Evolutionary conservation across 768 basidiomycete species (phyloP).

Genomic region (Lactarius tabidus): DNA sequence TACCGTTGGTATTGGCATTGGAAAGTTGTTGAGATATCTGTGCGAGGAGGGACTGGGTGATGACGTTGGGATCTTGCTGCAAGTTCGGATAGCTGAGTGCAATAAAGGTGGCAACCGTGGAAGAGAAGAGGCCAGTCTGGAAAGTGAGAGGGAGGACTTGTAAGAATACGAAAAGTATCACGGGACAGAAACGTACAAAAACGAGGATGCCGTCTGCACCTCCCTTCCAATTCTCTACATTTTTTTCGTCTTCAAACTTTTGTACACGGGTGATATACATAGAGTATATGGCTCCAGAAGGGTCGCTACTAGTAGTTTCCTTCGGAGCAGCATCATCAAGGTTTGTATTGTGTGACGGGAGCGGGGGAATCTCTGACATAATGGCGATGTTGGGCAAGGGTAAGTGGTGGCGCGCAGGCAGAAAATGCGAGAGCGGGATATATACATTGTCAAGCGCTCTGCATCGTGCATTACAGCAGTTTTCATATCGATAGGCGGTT

Average conservation of each 20-base stretch:
- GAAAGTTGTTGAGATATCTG: constrained; percentile 17
- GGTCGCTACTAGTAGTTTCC: neutral
- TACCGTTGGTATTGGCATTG: neutral
- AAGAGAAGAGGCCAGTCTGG: constrained; percentile 15
- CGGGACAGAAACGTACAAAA: neutral
- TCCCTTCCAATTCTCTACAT: constrained; percentile 15
- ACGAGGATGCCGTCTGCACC: constrained; percentile 12
- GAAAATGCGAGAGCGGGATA: too few species aligned
- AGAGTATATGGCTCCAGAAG: neutral
- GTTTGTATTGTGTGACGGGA: too few species aligned
- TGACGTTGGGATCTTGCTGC: constrained; percentile 1
- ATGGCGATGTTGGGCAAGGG: too few species aligned
- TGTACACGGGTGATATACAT: neutral
- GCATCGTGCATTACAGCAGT: too few species aligned
- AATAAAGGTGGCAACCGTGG: neutral
- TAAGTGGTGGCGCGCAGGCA: too few species aligned
- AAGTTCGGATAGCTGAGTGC: neutral
- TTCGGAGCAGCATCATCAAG: too few species aligned
- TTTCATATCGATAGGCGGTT: too few species aligned
- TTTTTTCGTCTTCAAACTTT: neutral
- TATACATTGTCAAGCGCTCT: too few species aligned
- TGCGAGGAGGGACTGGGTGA: constrained; percentile 12
- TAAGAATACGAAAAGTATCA: neutral
- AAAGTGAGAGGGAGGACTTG: too few species aligned
- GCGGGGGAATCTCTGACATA: too few species aligned